Base-by-base conservation (phyloP, 306 rosid species). In the Vigna radiata region DNA sequence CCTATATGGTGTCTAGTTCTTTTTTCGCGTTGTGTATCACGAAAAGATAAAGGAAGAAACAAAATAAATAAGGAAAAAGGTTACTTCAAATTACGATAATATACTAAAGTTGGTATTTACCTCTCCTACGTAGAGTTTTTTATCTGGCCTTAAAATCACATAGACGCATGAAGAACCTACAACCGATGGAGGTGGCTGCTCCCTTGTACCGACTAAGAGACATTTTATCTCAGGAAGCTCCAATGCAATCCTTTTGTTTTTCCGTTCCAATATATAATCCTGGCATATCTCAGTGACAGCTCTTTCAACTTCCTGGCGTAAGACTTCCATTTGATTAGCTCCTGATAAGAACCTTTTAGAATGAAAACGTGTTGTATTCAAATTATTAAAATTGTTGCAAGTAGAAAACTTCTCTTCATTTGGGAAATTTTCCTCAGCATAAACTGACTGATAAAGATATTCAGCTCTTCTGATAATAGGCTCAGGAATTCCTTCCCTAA, bases 111-210 rank as follows among this genome's bases (percentile, higher is more conserved):
- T 13, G 72, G 68, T 54, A 69, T 49, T 48, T 90, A 95, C 97
- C 98, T 95, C 87, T 82, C 96, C 97, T 3, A 95, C 89, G 6
- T 95, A 95, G 21, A 95, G 82, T 77, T 85, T 90, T 52, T 85
- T 84, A 79, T 95, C 95, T 15, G 93, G 88, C 77, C 90, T 88
- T 59, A 95, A 82, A 73, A 95, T 92, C 70, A 95, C 91, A 67
- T 95, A 92, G 79, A 92, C 97, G 39, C 96, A 83, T n/a, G 98
- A 92, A 80, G 91, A 89, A 71, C 98, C 98, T 39, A 95, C 73
- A 21, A 96, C 88, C 37, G 94, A 90, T 4, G 96, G 98, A 79
- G 98, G 98, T 13, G 98, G 98, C 73, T 79, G 87, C 82, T 95
- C 96, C 85, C 90, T 81, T 6, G 90, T 41, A 72, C 86, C 82